Evolutionary conservation across 805 yeast species (phyloP).

Genomic region (Candida boleticola): DNA sequence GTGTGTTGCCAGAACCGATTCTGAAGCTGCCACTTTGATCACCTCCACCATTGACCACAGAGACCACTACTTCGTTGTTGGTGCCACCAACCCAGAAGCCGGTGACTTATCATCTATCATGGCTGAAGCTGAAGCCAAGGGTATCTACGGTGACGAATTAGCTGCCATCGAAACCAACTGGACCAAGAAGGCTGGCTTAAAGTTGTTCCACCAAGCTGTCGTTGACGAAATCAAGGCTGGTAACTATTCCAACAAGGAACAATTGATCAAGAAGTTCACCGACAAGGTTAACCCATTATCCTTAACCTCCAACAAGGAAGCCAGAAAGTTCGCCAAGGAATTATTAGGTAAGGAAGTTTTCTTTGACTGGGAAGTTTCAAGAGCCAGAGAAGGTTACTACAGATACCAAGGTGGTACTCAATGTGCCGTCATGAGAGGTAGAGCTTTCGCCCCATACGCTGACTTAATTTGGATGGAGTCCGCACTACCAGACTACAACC

Average conservation of each 20-base stretch:
- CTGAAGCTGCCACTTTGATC: slow-evolving; percentile 94
- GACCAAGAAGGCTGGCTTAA: slow-evolving; percentile 78
- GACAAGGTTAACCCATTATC: slow-evolving; percentile 72
- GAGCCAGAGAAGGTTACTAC: slow-evolving; percentile 96
- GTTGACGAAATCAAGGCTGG: slow-evolving; percentile 73
- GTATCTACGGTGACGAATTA: slow-evolving; percentile 69
- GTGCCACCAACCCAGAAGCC: slow-evolving; percentile 82
- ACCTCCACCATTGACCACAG: slow-evolving; percentile 92
- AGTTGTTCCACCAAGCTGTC: slow-evolving; percentile 89
- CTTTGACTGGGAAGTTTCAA: slow-evolving; percentile 94
- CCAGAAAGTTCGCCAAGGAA: slow-evolving; percentile 69
- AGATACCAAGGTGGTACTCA: slow-evolving; percentile 94
- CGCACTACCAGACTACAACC: slow-evolving; percentile 87
- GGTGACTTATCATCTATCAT: slow-evolving; percentile 73
- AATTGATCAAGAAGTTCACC: slow-evolving; percentile 62
- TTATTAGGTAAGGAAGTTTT: slow-evolving; percentile 77
- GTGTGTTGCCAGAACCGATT: slow-evolving; percentile 92
- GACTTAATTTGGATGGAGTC: slow-evolving; percentile 99
- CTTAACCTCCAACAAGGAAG: slow-evolving; percentile 74
- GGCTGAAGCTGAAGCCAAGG: slow-evolving; percentile 76
- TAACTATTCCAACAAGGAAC: slow-evolving; percentile 55
- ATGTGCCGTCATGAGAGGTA: slow-evolving; percentile 95
- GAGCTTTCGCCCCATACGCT: slow-evolving; percentile 92
- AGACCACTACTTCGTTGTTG: slow-evolving; percentile 90
- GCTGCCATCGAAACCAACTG: slow-evolving; percentile 78